Evolutionary conservation across 805 yeast species (phyloP).

Genomic region (Yarrowia yakushimensis): DNA sequence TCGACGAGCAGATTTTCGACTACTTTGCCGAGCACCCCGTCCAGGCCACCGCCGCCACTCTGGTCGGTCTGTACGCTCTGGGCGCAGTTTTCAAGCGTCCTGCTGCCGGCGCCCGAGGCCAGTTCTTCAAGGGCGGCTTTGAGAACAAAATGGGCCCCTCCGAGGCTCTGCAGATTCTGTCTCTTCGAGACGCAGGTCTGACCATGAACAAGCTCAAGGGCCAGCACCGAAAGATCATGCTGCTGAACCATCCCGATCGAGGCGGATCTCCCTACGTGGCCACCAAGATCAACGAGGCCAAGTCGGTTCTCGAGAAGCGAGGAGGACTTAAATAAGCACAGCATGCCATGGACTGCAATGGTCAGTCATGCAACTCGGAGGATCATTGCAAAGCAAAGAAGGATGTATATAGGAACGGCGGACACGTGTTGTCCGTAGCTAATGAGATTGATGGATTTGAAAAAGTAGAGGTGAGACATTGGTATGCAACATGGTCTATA

Average conservation of each 20-base stretch:
- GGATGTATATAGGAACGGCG: constrained; percentile 12
- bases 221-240: constrained; percentile 72
- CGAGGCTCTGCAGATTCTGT: constrained; percentile 84
- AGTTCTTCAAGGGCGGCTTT: constrained; percentile 82
- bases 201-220: constrained; percentile 50
- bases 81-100: constrained; percentile 33
- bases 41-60: constrained; percentile 18
- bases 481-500: no score
- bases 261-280: constrained; percentile 84
- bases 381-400: not conserved
- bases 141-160: constrained; percentile 85
- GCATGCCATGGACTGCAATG: no score
- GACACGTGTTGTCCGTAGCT: not conserved
- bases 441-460: constrained; percentile 5
- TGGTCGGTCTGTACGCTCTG: constrained; percentile 24
- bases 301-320: constrained; percentile 70
- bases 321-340: constrained; percentile 33
- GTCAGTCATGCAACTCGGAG: no score
- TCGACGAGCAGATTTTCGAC: constrained; percentile 26
- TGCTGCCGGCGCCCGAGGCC: constrained; percentile 64
- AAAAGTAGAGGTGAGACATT: not conserved
- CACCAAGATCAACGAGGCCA: constrained; percentile 82
- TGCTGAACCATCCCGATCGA: constrained; percentile 81
- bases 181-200: constrained; percentile 47
- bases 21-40: constrained; percentile 27